These are phyloP conservation scores for Dimocarpus longan DNA, from an alignment of 345 rosid genomes.

Conservation along the genomic window DNA sequence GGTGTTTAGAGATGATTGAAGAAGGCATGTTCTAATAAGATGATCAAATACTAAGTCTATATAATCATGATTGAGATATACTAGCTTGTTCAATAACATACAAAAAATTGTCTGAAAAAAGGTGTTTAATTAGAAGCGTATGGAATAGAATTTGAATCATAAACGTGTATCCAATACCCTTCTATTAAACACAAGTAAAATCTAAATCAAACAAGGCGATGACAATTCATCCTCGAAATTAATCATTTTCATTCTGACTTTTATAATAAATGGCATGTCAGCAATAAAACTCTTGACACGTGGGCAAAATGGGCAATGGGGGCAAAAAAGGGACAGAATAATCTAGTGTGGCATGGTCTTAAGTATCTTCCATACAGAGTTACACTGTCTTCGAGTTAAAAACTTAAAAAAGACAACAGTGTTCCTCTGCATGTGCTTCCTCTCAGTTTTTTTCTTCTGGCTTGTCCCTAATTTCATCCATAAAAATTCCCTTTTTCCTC, in stretches of 20 bases:
- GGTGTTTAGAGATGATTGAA: too few species aligned
- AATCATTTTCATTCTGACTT: background rate
- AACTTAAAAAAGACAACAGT: slow-evolving; percentile 43
- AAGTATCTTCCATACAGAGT: background rate
- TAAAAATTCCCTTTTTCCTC: background rate
- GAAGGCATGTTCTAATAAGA: too few species aligned
- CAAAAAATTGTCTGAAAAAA: too few species aligned
- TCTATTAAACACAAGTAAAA: too few species aligned
- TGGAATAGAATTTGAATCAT: too few species aligned
- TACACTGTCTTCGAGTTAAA: background rate
- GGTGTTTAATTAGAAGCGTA: too few species aligned
- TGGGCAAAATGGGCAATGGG: background rate
- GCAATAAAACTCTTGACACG: background rate
- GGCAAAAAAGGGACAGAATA: background rate
- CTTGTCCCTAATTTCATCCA: slow-evolving; percentile 20
- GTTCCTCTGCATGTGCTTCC: slow-evolving; percentile 54
- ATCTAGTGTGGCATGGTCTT: slow-evolving; percentile 12
- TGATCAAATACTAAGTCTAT: too few species aligned
- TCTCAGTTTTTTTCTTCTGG: slow-evolving; percentile 9
- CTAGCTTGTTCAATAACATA: too few species aligned
- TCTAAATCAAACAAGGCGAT: too few species aligned
- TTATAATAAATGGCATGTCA: background rate
- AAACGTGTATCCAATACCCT: too few species aligned
- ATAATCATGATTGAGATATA: too few species aligned
- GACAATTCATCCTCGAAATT: too few species aligned